phyloP scores from a whole-genome alignment of 2,329 filamentous ascomycete genomes.

The Xylariomycetidae sp. region DNA sequence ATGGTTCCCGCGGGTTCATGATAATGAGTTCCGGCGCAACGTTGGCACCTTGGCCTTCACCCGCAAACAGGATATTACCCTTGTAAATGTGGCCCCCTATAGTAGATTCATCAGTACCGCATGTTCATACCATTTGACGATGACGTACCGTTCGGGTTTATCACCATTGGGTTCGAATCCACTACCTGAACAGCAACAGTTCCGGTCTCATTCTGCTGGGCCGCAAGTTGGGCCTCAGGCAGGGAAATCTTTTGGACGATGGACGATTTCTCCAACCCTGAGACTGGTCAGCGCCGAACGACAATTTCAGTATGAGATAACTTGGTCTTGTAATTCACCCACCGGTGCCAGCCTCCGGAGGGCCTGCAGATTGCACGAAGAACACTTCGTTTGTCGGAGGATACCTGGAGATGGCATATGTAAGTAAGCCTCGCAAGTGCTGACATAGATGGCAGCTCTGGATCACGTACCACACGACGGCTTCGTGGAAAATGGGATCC shows the following conservation, averaged over 20 bases:
- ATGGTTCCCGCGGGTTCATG: conserved; percentile 41
- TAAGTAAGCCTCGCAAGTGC: conserved; percentile 1
- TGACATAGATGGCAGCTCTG: neutral
- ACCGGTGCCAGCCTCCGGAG: conserved; percentile 39
- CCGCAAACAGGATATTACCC: conserved; percentile 43
- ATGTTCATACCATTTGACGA: neutral
- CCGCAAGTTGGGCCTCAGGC: conserved; percentile 35
- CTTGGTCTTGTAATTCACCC: no score
- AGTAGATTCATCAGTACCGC: neutral
- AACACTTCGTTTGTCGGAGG: conserved; percentile 47
- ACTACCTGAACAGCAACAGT: conserved; percentile 39
- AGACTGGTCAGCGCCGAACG: neutral
- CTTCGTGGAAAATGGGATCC: conserved; percentile 51
- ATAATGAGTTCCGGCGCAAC: conserved; percentile 34
- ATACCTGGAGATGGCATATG: conserved; percentile 22
- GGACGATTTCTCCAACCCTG: conserved; percentile 43
- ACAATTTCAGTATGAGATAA: neutral
- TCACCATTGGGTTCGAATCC: conserved; percentile 35
- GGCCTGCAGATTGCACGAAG: conserved; percentile 49
- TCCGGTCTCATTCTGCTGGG: conserved; percentile 32
- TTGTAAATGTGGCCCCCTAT: conserved; percentile 46
- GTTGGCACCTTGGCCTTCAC: conserved; percentile 45
- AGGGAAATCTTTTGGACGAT: conserved; percentile 47
- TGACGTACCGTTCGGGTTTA: conserved; percentile 45
- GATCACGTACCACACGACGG: conserved; percentile 43